phyloP scores from a whole-genome alignment of 495 filamentous ascomycete genomes.

The Penicillium silybi region DNA sequence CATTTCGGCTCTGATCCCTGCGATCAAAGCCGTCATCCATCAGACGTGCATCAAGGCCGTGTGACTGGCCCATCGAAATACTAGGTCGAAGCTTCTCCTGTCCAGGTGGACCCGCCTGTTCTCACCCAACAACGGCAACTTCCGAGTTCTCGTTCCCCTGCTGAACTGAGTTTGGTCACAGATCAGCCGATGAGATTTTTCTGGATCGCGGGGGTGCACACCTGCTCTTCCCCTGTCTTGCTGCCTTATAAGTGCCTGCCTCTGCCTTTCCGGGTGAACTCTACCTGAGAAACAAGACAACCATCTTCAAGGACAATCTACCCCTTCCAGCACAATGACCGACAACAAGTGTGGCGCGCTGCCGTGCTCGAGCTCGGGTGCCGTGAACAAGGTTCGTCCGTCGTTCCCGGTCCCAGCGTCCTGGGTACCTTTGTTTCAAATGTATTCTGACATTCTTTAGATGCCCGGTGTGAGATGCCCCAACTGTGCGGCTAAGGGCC shows the following conservation, averaged over 20 bases:
- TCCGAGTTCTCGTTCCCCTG: constrained; percentile 5
- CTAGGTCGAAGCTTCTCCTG: constrained; percentile 1
- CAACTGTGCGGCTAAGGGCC: constrained; percentile 34
- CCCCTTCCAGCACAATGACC: constrained; percentile 6
- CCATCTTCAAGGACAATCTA: background rate
- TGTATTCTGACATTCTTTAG: constrained; percentile 15
- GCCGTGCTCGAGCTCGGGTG: constrained; percentile 13
- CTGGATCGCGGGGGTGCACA: background rate
- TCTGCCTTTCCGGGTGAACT: background rate
- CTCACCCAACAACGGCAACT: constrained; percentile 11
- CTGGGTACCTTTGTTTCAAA: background rate
- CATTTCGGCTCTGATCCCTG: constrained; percentile 1
- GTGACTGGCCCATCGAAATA: constrained; percentile 5
- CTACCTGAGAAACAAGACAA: background rate
- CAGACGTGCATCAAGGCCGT: background rate
- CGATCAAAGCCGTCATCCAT: constrained; percentile 4
- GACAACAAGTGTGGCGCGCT: constrained; percentile 5
- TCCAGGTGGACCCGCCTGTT: background rate
- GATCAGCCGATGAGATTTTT: constrained; percentile 4
- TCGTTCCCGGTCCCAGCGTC: background rate
- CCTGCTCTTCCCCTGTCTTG: background rate
- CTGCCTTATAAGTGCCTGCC: constrained; percentile 8
- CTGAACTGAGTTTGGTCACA: constrained; percentile 1
- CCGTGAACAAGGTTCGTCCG: constrained; percentile 21
- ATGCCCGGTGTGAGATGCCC: constrained; percentile 51